Conservation (phyloP, 1,284 basidiomycete genomes). For the Trichosporon ovoides region DNA sequence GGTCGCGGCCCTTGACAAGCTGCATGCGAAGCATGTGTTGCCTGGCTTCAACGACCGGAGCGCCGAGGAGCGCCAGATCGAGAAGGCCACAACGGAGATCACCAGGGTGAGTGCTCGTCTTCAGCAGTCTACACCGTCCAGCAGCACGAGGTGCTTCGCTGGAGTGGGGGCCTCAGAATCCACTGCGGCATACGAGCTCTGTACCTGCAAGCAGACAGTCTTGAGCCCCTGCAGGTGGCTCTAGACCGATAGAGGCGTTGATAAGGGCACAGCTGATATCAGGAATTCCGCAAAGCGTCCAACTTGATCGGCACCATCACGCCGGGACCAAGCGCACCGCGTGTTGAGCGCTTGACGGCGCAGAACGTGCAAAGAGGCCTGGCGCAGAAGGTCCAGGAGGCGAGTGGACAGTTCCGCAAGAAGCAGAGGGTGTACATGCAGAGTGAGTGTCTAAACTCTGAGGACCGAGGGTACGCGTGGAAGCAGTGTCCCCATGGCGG, state of each 20-base stretch:
- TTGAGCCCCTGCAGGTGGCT: too few relatives aligned
- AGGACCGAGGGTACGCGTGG: too few relatives aligned
- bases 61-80: conserved; percentile 89
- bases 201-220: too few relatives aligned
- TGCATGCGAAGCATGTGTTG: conserved; percentile 91
- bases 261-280: too few relatives aligned
- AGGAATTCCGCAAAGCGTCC: conserved; percentile 84
- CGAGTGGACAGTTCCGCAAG: conserved; percentile 89
- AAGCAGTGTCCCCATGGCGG: too few relatives aligned
- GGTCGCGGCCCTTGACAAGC: conserved; percentile 76
- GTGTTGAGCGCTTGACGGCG: conserved; percentile 64
- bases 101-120: conserved; percentile 67
- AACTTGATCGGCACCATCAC: conserved; percentile 57
- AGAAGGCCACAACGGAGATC: conserved; percentile 76
- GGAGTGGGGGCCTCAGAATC: too few relatives aligned
- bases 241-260: too few relatives aligned
- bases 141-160: too few relatives aligned
- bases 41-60: conserved; percentile 94
- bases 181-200: too few relatives aligned
- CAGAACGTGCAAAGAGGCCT: conserved; percentile 96
- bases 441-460: too few relatives aligned
- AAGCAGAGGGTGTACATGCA: conserved; percentile 97
- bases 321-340: conserved; percentile 46
- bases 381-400: conserved; percentile 88
- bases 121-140: too few relatives aligned